Evolutionary conservation across 2,329 filamentous ascomycete species (phyloP).

Genomic region (Purpureocillium takamizusanense): DNA sequence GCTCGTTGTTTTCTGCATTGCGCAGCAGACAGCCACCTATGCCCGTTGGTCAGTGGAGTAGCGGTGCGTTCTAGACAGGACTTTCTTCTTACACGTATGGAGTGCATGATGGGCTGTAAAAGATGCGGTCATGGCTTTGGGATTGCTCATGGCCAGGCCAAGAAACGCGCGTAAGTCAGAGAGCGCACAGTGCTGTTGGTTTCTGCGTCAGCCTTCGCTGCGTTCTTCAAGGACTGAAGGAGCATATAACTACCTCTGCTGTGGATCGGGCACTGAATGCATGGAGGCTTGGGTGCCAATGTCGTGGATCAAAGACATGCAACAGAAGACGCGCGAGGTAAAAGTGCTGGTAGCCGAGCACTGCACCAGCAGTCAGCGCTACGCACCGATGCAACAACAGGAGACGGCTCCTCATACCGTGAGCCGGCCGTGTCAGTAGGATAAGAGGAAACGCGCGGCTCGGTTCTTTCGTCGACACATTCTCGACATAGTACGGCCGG

Average conservation of each 20-base stretch:
- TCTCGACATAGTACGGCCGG: constrained; percentile 7
- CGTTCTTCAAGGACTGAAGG: too few relatives aligned
- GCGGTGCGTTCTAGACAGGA: too few relatives aligned
- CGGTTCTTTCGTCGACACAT: too few relatives aligned
- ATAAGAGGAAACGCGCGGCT: not conserved
- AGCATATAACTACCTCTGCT: constrained; percentile 13
- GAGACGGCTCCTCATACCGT: too few relatives aligned
- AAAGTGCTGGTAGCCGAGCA: constrained; percentile 29
- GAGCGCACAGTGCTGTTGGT: constrained; percentile 10
- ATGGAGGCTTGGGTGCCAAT: constrained; percentile 13
- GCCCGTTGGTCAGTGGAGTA: too few relatives aligned
- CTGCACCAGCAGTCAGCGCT: constrained; percentile 7
- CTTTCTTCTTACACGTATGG: constrained; percentile 10
- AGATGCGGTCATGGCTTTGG: constrained; percentile 11
- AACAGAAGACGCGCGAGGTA: constrained; percentile 28
- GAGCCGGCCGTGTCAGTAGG: constrained; percentile 5
- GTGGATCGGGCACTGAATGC: constrained; percentile 10
- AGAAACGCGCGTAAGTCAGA: constrained; percentile 13
- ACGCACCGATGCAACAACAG: too few relatives aligned
- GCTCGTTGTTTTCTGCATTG: too few relatives aligned
- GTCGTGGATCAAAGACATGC: constrained; percentile 26
- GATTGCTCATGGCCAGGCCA: constrained; percentile 17
- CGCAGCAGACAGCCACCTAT: too few relatives aligned
- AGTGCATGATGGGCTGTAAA: constrained; percentile 17
- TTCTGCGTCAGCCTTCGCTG: too few relatives aligned